Evolutionary conservation across 768 basidiomycete species (phyloP).

Genomic region (Jaapia argillacea): DNA sequence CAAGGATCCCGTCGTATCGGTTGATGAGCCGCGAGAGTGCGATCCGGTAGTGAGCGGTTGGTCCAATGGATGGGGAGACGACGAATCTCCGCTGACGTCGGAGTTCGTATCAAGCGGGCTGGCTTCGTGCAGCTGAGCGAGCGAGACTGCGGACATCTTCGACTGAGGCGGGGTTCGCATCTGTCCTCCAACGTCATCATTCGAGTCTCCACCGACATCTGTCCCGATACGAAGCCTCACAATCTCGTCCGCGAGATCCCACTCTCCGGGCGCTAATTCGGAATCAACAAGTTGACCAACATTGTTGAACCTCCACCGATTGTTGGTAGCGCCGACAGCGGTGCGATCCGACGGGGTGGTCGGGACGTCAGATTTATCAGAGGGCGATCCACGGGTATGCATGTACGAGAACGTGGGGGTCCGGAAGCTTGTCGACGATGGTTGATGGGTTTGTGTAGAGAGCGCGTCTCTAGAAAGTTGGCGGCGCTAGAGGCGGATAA

Average conservation of each 20-base stretch:
- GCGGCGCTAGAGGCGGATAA: too few relatives aligned
- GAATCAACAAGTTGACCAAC: conserved; percentile 56
- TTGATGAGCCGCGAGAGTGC: conserved; percentile 79
- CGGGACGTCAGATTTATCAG: conserved; percentile 10
- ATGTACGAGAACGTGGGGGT: neutral
- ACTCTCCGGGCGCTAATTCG: conserved; percentile 39
- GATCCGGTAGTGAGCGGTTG: conserved; percentile 49
- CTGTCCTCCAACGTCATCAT: conserved; percentile 38
- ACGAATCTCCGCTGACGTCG: conserved; percentile 56
- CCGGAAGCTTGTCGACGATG: too few relatives aligned
- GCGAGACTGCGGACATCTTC: conserved; percentile 39
- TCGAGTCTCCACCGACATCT: conserved; percentile 31
- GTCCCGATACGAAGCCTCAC: conserved; percentile 61
- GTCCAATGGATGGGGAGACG: conserved; percentile 57
- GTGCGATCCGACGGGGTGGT: conserved; percentile 9
- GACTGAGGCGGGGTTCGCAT: conserved; percentile 63
- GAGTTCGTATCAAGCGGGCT: conserved; percentile 71
- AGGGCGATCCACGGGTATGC: conserved; percentile 3
- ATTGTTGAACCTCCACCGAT: conserved; percentile 56
- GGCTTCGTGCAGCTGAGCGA: conserved; percentile 49
- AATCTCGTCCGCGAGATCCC: conserved; percentile 69
- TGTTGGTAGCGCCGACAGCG: conserved; percentile 6
- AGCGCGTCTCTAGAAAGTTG: too few relatives aligned
- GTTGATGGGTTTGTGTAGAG: too few relatives aligned
- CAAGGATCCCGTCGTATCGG: conserved; percentile 53